Base-by-base conservation (phyloP, 1,139 yeast species). In the Debaryomyces sp. region DNA sequence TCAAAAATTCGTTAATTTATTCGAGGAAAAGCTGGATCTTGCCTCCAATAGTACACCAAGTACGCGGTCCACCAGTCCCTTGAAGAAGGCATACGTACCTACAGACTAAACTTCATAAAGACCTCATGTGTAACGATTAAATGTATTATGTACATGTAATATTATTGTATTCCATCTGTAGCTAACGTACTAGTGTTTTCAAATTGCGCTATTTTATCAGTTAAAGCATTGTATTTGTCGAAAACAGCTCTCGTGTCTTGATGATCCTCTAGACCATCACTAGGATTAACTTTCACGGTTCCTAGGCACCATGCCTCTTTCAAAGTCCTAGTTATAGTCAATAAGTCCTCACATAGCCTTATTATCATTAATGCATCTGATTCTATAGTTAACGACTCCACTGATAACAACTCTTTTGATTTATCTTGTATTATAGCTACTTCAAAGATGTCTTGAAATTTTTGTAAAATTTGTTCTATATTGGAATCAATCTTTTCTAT, bases 291-390 rank as follows among this genome's bases (percentile, higher is more conserved):
- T 50, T 71, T 74, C 54, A 80, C 68, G 24, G 83, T 80, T 4
- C 83, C 84, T 51, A 82, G 64, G 35, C 82, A 74, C 87, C 87
- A 82, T 2, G 78, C 71, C 56, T 82, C 87, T 54, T 78, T 76
- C 36, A 82, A 58, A 0, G 75, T 70, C 40, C 82, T 62, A 2
- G 84, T 78, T 3, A 81, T 71, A 0, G 75, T 65, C 13, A 82
- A 64, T 22, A 82, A 60, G 48, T 82, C 86, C 53, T 82, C 83
- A 41, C 84, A 75, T 8, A 80, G 64, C 44, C 84, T 64, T 4
- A 81, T 73, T 3, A 82, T 80, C 4, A 77, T 71, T 50, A 77
- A 67, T 0, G 85, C 76, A 56, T 80, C 78, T 13, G 82, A 71
- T 56, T 82, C 85, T 13, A 82, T 78, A 8, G 82, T 82, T 18